Conservation (phyloP, 805 yeast species). For the Hanseniaspora meyeri region DNA sequence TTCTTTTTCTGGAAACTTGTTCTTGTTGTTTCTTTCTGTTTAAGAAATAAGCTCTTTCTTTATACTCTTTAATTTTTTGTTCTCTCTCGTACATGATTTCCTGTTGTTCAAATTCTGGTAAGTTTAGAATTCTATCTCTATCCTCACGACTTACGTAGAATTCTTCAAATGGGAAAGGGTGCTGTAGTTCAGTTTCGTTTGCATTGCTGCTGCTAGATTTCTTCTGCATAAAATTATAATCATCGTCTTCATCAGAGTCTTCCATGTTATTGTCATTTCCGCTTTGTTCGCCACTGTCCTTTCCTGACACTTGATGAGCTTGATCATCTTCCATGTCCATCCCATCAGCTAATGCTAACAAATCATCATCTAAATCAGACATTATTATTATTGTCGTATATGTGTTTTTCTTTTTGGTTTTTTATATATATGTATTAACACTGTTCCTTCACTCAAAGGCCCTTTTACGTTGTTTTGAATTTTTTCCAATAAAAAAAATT, state of each 20-base stretch:
- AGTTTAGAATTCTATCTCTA: constrained; percentile 43
- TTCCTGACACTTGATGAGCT: constrained; percentile 25
- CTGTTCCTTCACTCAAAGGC: too few species aligned
- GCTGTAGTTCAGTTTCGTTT: constrained; percentile 23
- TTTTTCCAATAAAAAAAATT: background rate
- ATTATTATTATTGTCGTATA: constrained; percentile 25
- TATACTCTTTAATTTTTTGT: constrained; percentile 78
- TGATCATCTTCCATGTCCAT: constrained; percentile 37
- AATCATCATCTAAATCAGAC: constrained; percentile 90
- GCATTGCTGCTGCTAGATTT: constrained; percentile 21
- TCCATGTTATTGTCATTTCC: constrained; percentile 19
- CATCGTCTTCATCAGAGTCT: constrained; percentile 34
- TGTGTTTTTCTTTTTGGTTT: background rate
- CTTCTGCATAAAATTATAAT: constrained; percentile 22
- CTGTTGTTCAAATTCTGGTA: constrained; percentile 92
- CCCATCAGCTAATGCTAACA: constrained; percentile 86
- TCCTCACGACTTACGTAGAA: constrained; percentile 78
- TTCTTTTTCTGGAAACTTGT: constrained; percentile 55
- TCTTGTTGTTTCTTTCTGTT: constrained; percentile 66
- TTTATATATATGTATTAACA: too few species aligned
- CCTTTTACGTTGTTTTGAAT: too few species aligned
- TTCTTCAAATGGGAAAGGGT: constrained; percentile 87
- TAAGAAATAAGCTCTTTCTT: constrained; percentile 71
- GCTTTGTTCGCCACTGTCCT: constrained; percentile 14
- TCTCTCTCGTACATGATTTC: constrained; percentile 81